These are phyloP conservation scores for Malassezia furfur DNA, from an alignment of 1,284 basidiomycete genomes.

Conservation along the genomic window DNA sequence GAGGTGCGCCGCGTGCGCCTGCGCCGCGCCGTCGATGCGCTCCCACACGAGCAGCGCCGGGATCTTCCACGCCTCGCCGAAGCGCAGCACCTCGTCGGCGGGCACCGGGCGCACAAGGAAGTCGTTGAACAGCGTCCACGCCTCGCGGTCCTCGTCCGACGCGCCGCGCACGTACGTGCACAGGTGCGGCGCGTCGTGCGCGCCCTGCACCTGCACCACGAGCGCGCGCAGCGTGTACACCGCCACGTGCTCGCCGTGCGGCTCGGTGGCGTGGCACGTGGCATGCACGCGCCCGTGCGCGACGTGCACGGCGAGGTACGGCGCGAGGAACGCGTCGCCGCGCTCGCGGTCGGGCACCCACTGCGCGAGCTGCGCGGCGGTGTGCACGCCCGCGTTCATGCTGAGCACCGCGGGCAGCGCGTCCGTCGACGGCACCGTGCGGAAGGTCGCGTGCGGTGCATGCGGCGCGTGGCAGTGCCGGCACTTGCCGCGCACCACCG, in stretches of 20 bases:
- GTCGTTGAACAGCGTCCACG: slow-evolving; percentile 93
- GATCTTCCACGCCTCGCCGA: slow-evolving; percentile 80
- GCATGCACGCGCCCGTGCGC: slow-evolving; percentile 26
- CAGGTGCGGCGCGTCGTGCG: slow-evolving; percentile 70
- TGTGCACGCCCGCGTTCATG: slow-evolving; percentile 72
- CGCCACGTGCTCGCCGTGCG: slow-evolving; percentile 17
- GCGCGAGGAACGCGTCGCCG: slow-evolving; percentile 50
- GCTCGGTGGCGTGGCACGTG: slow-evolving; percentile 6
- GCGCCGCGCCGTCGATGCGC: slow-evolving; percentile 56
- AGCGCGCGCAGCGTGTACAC: slow-evolving; percentile 57
- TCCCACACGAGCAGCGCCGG: slow-evolving; percentile 82
- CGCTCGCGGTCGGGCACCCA: slow-evolving; percentile 60
- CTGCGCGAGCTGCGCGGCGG: slow-evolving; percentile 63
- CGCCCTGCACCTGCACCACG: slow-evolving; percentile 70
- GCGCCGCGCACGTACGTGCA: slow-evolving; percentile 82
- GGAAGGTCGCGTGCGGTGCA: slow-evolving; percentile 62
- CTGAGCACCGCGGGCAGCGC: slow-evolving; percentile 72
- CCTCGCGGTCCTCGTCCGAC: slow-evolving; percentile 43
- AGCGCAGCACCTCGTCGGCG: slow-evolving; percentile 76
- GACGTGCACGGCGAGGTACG: slow-evolving; percentile 26
- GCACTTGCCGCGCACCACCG: slow-evolving; percentile 75
- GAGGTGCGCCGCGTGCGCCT: slow-evolving; percentile 13
- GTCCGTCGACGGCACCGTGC: slow-evolving; percentile 55
- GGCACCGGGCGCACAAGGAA: slow-evolving; percentile 77
- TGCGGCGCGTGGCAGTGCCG: slow-evolving; percentile 65